These are phyloP conservation scores for Xylariaceae sp. DNA, from an alignment of 2,329 filamentous ascomycete genomes.

Conservation along the genomic window DNA sequence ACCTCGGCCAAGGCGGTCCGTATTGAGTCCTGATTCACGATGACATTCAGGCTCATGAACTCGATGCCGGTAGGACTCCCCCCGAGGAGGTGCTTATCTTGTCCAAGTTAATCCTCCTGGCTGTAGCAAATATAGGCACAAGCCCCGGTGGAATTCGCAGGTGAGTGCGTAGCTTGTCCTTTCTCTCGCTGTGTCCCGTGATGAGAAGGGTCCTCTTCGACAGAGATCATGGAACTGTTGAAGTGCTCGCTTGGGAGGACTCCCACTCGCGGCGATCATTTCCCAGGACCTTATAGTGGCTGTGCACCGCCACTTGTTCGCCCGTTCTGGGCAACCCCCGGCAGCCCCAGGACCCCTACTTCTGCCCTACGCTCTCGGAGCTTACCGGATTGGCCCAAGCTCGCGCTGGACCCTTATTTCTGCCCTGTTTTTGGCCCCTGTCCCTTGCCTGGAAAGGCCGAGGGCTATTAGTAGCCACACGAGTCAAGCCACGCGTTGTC, in stretches of 20 bases:
- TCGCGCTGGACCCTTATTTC: conserved; percentile 6
- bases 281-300: conserved; percentile 7
- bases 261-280: conserved; percentile 14
- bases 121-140: conserved; percentile 34
- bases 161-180: conserved; percentile 34
- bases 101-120: conserved; percentile 25
- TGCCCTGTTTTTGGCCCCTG: conserved; percentile 19
- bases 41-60: conserved; percentile 34
- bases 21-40: conserved; percentile 26
- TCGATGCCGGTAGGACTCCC: conserved; percentile 30
- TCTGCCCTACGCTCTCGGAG: conserved; percentile 1
- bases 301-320: conserved; percentile 22
- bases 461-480: conserved; percentile 21
- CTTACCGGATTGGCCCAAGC: conserved; percentile 3
- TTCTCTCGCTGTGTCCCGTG: conserved; percentile 31
- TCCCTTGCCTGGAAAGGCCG: conserved; percentile 4
- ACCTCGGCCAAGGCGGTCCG: conserved; percentile 23
- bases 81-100: conserved; percentile 25
- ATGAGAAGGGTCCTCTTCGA: conserved; percentile 22
- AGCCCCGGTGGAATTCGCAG: conserved; percentile 29
- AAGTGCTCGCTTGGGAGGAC: too few species aligned
- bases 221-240: not conserved
- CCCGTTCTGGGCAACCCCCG: not conserved
- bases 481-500: conserved; percentile 23
- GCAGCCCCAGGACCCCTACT: conserved; percentile 5